Evolutionary conservation across 1,139 yeast species (phyloP).

Genomic region (Kluyveromyces marxianus): DNA sequence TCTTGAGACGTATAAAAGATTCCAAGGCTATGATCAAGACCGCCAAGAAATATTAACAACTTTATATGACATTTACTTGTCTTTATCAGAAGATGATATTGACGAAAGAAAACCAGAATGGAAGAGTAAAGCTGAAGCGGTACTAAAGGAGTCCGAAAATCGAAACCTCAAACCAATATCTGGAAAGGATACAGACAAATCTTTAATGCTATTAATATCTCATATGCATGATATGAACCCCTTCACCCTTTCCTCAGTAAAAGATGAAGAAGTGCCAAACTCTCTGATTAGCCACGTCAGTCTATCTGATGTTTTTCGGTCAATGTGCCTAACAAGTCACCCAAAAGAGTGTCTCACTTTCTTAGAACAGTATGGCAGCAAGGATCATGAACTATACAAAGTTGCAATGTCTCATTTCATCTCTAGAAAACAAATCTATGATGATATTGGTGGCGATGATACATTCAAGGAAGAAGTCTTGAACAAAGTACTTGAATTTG

Average conservation of each 20-base stretch:
- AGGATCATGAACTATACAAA: constrained; percentile 58
- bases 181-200: constrained; percentile 40
- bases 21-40: constrained; percentile 64
- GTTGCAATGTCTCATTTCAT: constrained; percentile 60
- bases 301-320: constrained; percentile 59
- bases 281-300: constrained; percentile 17
- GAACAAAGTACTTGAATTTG: constrained; percentile 43
- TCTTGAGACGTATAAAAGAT: constrained; percentile 66
- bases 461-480: constrained; percentile 41
- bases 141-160: constrained; percentile 39
- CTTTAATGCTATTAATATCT: constrained; percentile 56
- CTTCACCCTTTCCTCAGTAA: constrained; percentile 36
- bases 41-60: constrained; percentile 68
- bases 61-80: constrained; percentile 71
- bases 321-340: constrained; percentile 53
- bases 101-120: constrained; percentile 40
- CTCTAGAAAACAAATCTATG: constrained; percentile 47
- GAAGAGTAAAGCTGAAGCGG: constrained; percentile 54
- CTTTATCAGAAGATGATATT: constrained; percentile 42
- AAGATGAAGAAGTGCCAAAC: constrained; percentile 28
- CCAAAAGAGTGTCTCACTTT: constrained; percentile 49
- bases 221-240: constrained; percentile 49
- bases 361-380: constrained; percentile 51
- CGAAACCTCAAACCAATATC: constrained; percentile 10
- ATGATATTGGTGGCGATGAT: constrained; percentile 46